phyloP scores from a whole-genome alignment of 192 early-diverging fungal species.

The Backusella sp. region DNA sequence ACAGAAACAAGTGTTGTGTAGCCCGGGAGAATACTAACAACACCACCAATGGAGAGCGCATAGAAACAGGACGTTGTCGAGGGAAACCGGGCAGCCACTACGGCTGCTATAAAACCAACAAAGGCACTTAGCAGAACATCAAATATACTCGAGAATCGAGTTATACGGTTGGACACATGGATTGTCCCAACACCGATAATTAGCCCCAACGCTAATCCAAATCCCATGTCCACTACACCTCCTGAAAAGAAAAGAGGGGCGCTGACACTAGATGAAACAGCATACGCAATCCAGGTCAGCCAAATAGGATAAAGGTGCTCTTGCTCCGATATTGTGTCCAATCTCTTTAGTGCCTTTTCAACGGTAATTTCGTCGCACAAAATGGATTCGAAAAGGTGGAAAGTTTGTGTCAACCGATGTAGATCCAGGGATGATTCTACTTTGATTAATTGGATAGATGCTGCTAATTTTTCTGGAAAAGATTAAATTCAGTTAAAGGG shows the following conservation, averaged over 20 bases:
- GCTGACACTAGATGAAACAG: constrained; percentile 14
- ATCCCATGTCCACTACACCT: constrained; percentile 8
- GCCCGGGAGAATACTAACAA: constrained; percentile 18
- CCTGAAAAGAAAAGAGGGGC: constrained; percentile 17
- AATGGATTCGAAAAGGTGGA: constrained; percentile 19
- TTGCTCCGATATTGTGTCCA: not conserved
- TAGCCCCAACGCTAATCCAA: constrained; percentile 8
- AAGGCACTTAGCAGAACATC: constrained; percentile 17
- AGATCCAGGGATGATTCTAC: constrained; percentile 15
- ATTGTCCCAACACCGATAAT: constrained; percentile 5
- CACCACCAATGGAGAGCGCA: constrained; percentile 23
- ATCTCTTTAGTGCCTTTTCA: not conserved
- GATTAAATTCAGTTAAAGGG: not conserved
- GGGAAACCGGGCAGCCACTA: not conserved
- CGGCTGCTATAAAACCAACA: constrained; percentile 17
- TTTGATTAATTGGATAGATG: constrained; percentile 19
- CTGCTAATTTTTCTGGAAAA: constrained; percentile 9
- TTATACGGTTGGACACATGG: constrained; percentile 7
- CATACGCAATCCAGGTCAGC: constrained; percentile 16
- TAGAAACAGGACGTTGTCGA: constrained; percentile 12
- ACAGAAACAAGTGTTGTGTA: constrained; percentile 19
- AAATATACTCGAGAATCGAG: constrained; percentile 18
- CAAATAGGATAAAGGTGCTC: constrained; percentile 12
- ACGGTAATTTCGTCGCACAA: constrained; percentile 15
- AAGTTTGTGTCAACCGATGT: constrained; percentile 9